Base-by-base conservation (phyloP, 208 protist species). In the Trypanosoma mega region DNA sequence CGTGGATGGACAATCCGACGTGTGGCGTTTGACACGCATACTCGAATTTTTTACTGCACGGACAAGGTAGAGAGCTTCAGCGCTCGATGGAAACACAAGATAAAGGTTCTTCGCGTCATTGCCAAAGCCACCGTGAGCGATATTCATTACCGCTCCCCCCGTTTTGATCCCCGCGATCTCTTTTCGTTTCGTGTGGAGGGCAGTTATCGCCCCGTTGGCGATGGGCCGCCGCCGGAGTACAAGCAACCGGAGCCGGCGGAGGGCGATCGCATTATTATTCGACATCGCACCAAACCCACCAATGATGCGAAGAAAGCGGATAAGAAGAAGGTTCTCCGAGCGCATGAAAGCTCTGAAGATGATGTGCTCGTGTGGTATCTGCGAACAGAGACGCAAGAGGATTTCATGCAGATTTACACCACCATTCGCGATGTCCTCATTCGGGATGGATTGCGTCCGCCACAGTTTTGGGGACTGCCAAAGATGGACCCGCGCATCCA, bases 341-440 rank as follows among this genome's bases (percentile, higher is more conserved):
- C n/a, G n/a, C n/a, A n/a, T n/a, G n/a, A n/a, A n/a, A n/a, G n/a
- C n/a, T n/a, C n/a, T n/a, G n/a, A 33, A 20, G 49, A 31, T 5
- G n/a, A 54, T 3, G 24, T 54, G 23, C 23, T 54, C 11, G 49
- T 27, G 49, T 54, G 49, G 49, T 54, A 54, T 31, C 4, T 54
- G 27, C 49, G 49, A 16, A 21, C 49, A n/a, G 18, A 37, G 18
- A 39, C 21, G 7, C 27, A 54, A 11, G 39, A 3, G 3, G 63
- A 74, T 33, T 67, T 62, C 26, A 80, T 84, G 77, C 52, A 37
- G 55, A 45, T 84, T 11, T 84, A 80, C 58, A 71, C 72, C 0
- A 43, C 76, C 18, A 74, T 77, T 49, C 63, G 57, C 1, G 78
- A 81, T 53, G 52, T 66, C 2, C 71, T 78, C 36, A 70, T 78